These are phyloP conservation scores for Ogataea ramenticola DNA, from an alignment of 805 yeast genomes.

Conservation along the genomic window DNA sequence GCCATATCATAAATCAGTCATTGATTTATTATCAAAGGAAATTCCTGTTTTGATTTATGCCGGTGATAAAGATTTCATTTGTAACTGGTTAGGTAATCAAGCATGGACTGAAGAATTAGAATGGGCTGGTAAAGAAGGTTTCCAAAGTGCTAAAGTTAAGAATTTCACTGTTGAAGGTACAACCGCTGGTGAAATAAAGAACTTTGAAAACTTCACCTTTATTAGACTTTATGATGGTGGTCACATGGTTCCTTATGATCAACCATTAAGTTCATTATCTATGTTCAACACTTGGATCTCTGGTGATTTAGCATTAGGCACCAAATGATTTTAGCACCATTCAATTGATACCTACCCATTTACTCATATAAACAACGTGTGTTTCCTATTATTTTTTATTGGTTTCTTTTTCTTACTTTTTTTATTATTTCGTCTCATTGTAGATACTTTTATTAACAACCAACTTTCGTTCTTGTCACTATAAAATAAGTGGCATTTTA, in stretches of 20 bases:
- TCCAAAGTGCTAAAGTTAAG: constrained; percentile 18
- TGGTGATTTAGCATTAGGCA: constrained; percentile 39
- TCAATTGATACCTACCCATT: not conserved
- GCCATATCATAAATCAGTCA: constrained; percentile 53
- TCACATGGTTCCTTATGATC: constrained; percentile 89
- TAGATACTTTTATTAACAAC: too few species aligned
- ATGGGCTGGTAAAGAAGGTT: constrained; percentile 44
- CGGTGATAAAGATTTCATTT: constrained; percentile 90
- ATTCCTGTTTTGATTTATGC: constrained; percentile 84
- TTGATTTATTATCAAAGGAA: constrained; percentile 54
- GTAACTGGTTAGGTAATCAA: constrained; percentile 88
- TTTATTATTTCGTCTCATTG: too few species aligned
- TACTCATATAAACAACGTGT: too few species aligned
- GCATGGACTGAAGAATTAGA: constrained; percentile 70
- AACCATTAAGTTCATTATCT: constrained; percentile 63
- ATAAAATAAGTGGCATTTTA: too few species aligned
- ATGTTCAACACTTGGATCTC: constrained; percentile 72
- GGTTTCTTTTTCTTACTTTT: not conserved
- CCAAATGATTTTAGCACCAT: constrained; percentile 4
- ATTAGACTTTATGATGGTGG: constrained; percentile 78
- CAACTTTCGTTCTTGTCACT: too few species aligned
- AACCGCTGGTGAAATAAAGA: constrained; percentile 68
- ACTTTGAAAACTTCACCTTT: constrained; percentile 63
- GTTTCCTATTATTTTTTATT: too few species aligned
- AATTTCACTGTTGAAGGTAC: constrained; percentile 25